Conservation (phyloP, 306 rosid species). For the Ochetophila trinervis region DNA sequence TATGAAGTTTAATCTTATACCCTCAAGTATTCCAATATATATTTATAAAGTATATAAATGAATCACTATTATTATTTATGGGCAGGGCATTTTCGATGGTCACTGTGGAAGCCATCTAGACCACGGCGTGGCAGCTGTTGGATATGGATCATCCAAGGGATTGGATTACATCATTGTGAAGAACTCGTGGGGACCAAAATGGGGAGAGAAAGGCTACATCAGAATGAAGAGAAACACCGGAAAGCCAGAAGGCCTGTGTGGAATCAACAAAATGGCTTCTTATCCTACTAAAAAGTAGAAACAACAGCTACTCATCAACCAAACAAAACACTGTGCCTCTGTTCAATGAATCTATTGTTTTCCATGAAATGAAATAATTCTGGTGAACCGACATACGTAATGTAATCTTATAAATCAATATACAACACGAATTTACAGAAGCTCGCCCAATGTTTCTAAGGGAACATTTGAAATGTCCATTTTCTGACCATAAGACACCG, state of each 20-base stretch:
- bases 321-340: neutral
- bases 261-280: slow-evolving; percentile 68
- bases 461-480: no score
- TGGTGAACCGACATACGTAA: no score
- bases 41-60: no score
- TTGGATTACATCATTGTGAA: slow-evolving; percentile 53
- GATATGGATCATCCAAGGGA: slow-evolving; percentile 59
- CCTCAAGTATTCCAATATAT: no score
- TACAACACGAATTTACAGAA: no score
- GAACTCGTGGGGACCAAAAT: slow-evolving; percentile 69
- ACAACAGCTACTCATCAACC: slow-evolving; percentile 4
- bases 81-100: slow-evolving; percentile 63
- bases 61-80: neutral
- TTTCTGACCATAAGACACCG: no score
- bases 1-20: neutral
- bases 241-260: slow-evolving; percentile 57
- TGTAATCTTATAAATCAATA: no score
- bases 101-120: slow-evolving; percentile 60
- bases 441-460: no score
- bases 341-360: no score
- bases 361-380: no score
- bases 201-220: slow-evolving; percentile 72
- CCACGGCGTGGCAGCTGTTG: slow-evolving; percentile 78
- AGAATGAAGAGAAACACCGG: slow-evolving; percentile 57
- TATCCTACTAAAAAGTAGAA: slow-evolving; percentile 69